Base-by-base conservation (phyloP, 129 eudicot species). In the Lactuca sativa region DNA sequence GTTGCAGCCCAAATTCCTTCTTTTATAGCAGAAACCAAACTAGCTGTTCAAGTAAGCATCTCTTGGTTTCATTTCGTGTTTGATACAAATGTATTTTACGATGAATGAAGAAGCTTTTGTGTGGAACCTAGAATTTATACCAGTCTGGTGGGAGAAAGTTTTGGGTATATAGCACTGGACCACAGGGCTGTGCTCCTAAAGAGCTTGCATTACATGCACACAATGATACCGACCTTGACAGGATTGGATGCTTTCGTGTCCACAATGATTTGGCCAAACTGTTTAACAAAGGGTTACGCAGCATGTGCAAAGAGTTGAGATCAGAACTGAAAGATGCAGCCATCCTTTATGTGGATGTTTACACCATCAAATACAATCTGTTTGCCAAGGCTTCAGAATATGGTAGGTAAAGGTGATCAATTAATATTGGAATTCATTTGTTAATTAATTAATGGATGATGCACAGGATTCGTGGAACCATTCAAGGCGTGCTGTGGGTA, bases 161-260 rank as follows among this genome's bases (percentile, higher is more conserved):
- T n/a, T 80, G 84, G 84, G 61, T 80, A 51, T 80, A 80, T 61
- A 80, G 56, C 75, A 79, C 83, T 0, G 83, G 83, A 25, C 83
- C 83, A 7, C 43, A 59, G 36, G 83, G 83, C 5, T 79, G 83
- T 62, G 71, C 79, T 52, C 75, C 83, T 60, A 79, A 79, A 79
- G 83, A 79, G 69, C 83, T 79, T 67, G 83, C 83, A n/a, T 40
- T 79, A 32, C 83, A 79, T 47, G 55, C 74, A 47, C 83, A 79
- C 70, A 73, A 79, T 15, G 15, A 44, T 8, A 79, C 79, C 12
- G 75, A 79, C 47, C 67, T 79, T 31, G 79, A 79, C 66, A 69
- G 18, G 60, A 67, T 79, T 15, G 83, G 83, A 79, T 79, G 83
- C 66, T 74, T 69, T 57, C 80, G 79, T 14, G 70, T 80, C 58